Evolutionary conservation across 116 monocot genomes (phyloP).

Genomic region (Posidonia oceanica): DNA sequence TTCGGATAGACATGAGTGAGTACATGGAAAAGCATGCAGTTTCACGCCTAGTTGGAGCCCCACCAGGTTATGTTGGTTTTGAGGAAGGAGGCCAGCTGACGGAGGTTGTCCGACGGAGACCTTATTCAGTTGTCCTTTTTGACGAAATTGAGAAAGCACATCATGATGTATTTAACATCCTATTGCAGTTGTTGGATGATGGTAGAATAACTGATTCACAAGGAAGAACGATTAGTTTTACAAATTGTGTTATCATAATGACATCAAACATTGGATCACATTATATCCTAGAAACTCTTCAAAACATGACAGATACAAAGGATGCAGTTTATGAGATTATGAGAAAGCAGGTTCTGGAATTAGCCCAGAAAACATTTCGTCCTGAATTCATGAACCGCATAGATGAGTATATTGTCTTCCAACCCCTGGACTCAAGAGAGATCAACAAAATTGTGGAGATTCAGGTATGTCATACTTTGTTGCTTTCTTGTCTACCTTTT

Average conservation of each 20-base stretch:
- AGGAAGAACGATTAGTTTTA: conserved; percentile 78
- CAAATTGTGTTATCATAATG: conserved; percentile 82
- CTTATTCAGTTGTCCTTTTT: conserved; percentile 83
- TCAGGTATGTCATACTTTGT: conserved; percentile 30
- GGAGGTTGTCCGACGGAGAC: conserved; percentile 30
- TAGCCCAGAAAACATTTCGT: conserved; percentile 68
- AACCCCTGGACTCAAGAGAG: conserved; percentile 55
- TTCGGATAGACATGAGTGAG: conserved; percentile 91
- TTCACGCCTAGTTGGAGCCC: conserved; percentile 75
- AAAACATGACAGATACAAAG: conserved; percentile 42
- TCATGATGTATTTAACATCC: conserved; percentile 86
- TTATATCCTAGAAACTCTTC: conserved; percentile 64
- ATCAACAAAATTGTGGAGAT: conserved; percentile 74
- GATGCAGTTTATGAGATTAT: conserved; percentile 77
- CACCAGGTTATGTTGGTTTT: conserved; percentile 93
- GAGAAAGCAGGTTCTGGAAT: conserved; percentile 65
- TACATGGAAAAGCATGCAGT: conserved; percentile 96
- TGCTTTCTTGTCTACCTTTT: not conserved
- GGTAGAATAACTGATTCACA: conserved; percentile 93
- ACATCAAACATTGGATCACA: conserved; percentile 91
- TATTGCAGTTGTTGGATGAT: conserved; percentile 83
- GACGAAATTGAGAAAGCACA: conserved; percentile 97
- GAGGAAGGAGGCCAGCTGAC: conserved; percentile 72
- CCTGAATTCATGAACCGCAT: conserved; percentile 82
- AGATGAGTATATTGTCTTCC: conserved; percentile 86